Base-by-base conservation (phyloP, 1,284 basidiomycete species). In the Leccinum pachyderme region DNA sequence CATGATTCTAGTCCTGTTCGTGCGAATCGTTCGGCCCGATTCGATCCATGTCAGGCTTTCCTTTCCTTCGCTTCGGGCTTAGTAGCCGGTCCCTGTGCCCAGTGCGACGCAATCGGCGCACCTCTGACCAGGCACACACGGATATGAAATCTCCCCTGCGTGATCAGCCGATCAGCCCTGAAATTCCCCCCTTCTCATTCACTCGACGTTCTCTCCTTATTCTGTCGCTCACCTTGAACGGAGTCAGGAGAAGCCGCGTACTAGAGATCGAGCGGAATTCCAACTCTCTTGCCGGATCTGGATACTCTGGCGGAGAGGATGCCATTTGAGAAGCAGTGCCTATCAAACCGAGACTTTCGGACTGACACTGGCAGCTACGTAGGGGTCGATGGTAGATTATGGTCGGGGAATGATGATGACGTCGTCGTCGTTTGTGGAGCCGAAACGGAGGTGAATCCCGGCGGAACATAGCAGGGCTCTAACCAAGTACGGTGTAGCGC, bases 291-390 rank as follows among this genome's bases (percentile, higher is more conserved):
- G 41, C 89, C 90, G 1, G 83, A 87, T 13, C 90, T 89, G 0
- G 91, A 89, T 13, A 89, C 86, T 5, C 89, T 89, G 55, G 87
- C 84, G 9, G n/a, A 15, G 33, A 92, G 73, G 4, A 91, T 81
- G 13, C 89, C 89, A 88, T 87, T 60, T 6, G 39, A n/a, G 47
- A 44, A 22, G 48, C 37, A 22, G 37, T 22, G 37, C 18, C 18
- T 18, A 39, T 41, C 32, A 24, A 24, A 13, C n/a, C 15, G 44
- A 28, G 15, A 15, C 12, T n/a, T 22, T 41, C 39, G 39, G 39
- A 5, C 18, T n/a, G 37, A 22, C 37, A 18, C 35, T 18, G 8
- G 13, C 18, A 8, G 35, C 35, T 37, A 18, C 35, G 28, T 29
- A 29, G 9, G 35, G 18, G 18, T 11, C 18, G 37, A 39, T 8